Base-by-base conservation (phyloP, 306 rosid species). In the Glycine tomentella region DNA sequence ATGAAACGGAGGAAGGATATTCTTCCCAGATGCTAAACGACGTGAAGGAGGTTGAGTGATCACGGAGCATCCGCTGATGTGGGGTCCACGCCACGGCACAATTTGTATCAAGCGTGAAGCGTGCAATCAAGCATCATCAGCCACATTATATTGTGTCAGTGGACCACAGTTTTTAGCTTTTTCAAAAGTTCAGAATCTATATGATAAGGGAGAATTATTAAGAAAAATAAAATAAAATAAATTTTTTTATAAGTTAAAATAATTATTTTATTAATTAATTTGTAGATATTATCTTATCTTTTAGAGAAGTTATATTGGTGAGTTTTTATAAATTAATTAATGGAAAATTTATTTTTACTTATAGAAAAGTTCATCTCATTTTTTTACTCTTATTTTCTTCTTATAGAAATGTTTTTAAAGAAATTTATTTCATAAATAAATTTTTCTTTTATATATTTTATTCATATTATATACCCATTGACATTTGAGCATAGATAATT, bases 121-220 rank as follows among this genome's bases (percentile, higher is more conserved):
- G 20, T 20, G 20, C 20, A 20, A 20, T 20, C 20, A 3, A 5
- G 5, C 56, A 45, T 68, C 16, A 0, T 25, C 17, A 12, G 20
- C 75, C 75, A 69, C 75, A 25, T 25, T n/a, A 25, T 45, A 3
- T 45, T 4, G n/a, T 2, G 3, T 40, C 1, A 2, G 52, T 8
- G 53, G 52, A 67, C 68, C 56, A 3, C 5, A 8, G 31, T 17
- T 15, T 44, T 42, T 45, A 69, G 55, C 74, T 69, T 69, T 69
- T 69, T 20, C 17, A 48, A 69, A 17, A 4, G 44, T 20, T 25
- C 1, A 69, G 58, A 49, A 69, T 48, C 58, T 69, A 25, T 49
- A 7, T 69, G 1, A 5, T 9, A 20, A 69, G n/a, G n/a, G n/a
- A n/a, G n/a, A n/a, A n/a, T n/a, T n/a, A n/a, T n/a, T n/a, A n/a